Evolutionary conservation across 352 stramenopile genomes (phyloP), one percentile per base, ranked within the genome.

Genomic region (Pythium grandisporangium): DNA sequence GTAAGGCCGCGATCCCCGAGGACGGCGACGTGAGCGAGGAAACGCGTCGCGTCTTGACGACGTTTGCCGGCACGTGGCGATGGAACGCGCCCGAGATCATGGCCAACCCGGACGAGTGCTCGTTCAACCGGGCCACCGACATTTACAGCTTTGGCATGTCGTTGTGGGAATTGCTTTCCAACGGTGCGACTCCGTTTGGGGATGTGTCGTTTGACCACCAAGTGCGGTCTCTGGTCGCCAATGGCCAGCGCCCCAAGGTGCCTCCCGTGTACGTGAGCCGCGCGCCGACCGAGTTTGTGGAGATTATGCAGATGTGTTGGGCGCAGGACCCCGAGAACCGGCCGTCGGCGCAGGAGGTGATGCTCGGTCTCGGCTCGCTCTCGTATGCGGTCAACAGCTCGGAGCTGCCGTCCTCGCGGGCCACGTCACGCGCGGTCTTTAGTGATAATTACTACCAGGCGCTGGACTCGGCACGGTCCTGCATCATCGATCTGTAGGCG

Each of bases 81-180:
- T 86, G 73, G 70, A 86, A 81, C 43, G 70, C 73, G 11, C 73
- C 73, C 0, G 73, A 86, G 33, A 69, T 86, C 37, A 82, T 86
- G 70, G 57, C 55, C 27, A 71, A 86, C 53, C 70, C 73, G 26
- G 74, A 74, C 47, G 59, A 80, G 33, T 80, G 63, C 46, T 59
- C 58, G 20, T 86, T 81, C 44, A 84, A 84, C 50, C 70, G 73
- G 22, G 70, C 73, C 33, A 84, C 73, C 14, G 73, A 86, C 54
- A 67, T 86, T 37, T 86, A 86, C 54, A 84, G 70, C 64, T 86
- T 86, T 42, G 73, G 73, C 8, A 52, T 86, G 45, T 55, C 66
- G 36, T 48, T 84, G 6, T 84, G 73, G 73, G 70, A 86, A 27
- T 70, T 86, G n/a, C 42, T 84, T 14, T 75, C 70, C 17, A 82